Conservation (phyloP, 257 asterid genomes). For the Echites panduratus region DNA sequence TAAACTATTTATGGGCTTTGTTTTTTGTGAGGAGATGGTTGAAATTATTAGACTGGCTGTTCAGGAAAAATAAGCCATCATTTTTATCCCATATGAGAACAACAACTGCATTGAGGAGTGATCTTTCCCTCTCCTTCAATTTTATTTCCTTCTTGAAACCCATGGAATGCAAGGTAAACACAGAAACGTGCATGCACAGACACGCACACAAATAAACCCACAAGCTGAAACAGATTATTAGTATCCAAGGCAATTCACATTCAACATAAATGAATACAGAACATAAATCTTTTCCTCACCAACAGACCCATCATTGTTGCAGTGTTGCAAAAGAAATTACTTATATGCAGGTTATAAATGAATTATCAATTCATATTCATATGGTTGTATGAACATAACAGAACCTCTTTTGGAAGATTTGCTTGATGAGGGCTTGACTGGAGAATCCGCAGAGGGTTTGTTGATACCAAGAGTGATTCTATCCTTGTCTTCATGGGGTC, state of each 20-base stretch:
- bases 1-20: neutral
- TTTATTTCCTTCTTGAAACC: neutral
- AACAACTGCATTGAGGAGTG: neutral
- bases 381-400: neutral
- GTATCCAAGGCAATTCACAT: neutral
- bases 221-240: neutral
- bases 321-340: neutral
- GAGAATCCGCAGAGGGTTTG: conserved; percentile 22
- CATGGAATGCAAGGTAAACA: neutral
- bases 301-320: neutral
- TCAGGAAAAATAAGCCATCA: neutral
- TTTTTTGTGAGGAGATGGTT: neutral
- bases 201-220: no score
- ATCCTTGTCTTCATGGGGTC: conserved; percentile 25
- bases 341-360: neutral
- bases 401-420: conserved; percentile 52
- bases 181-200: no score
- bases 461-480: conserved; percentile 10
- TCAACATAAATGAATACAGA: neutral
- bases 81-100: neutral
- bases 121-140: no score
- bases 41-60: neutral
- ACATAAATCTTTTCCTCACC: neutral
- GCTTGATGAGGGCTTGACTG: conserved; percentile 14
- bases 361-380: neutral